Evolutionary conservation across 805 yeast species (phyloP).

Genomic region (Starmerella stellata): DNA sequence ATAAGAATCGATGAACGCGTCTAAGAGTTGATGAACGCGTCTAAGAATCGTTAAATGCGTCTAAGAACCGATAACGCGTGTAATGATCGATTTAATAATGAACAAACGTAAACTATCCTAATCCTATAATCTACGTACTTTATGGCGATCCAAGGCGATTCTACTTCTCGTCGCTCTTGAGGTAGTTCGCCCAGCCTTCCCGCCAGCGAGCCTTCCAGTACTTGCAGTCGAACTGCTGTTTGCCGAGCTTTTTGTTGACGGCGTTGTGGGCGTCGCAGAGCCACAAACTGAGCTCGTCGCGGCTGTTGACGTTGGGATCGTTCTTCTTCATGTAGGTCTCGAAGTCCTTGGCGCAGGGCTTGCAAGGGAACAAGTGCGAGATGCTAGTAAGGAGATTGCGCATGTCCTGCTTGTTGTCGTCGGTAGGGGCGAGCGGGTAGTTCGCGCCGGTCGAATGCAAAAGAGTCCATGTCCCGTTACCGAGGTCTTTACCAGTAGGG

Average conservation of each 20-base stretch:
- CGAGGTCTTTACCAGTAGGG: slow-evolving; percentile 67
- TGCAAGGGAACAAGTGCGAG: slow-evolving; percentile 76
- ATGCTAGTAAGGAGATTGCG: slow-evolving; percentile 48
- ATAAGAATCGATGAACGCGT: no score
- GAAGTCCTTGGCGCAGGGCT: slow-evolving; percentile 83
- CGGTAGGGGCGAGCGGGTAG: slow-evolving; percentile 55
- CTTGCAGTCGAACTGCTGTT: slow-evolving; percentile 68
- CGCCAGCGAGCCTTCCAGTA: slow-evolving; percentile 90
- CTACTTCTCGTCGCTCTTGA: slow-evolving; percentile 3
- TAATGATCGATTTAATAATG: no score
- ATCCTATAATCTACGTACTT: no score
- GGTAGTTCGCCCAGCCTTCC: slow-evolving; percentile 66
- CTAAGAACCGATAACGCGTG: no score
- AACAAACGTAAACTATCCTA: no score
- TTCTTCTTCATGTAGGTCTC: slow-evolving; percentile 35
- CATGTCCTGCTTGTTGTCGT: slow-evolving; percentile 52
- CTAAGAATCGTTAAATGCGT: no score
- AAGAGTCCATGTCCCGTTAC: slow-evolving; percentile 81
- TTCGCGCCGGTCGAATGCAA: slow-evolving; percentile 79
- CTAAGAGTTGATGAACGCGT: no score
- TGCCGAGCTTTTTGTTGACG: slow-evolving; percentile 75
- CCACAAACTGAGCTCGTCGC: slow-evolving; percentile 77
- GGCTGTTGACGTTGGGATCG: slow-evolving; percentile 28
- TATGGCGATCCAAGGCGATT: no score
- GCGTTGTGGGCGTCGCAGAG: slow-evolving; percentile 87